phyloP scores from a whole-genome alignment of 495 filamentous ascomycete species.

The Alectoria sarmentosa region DNA sequence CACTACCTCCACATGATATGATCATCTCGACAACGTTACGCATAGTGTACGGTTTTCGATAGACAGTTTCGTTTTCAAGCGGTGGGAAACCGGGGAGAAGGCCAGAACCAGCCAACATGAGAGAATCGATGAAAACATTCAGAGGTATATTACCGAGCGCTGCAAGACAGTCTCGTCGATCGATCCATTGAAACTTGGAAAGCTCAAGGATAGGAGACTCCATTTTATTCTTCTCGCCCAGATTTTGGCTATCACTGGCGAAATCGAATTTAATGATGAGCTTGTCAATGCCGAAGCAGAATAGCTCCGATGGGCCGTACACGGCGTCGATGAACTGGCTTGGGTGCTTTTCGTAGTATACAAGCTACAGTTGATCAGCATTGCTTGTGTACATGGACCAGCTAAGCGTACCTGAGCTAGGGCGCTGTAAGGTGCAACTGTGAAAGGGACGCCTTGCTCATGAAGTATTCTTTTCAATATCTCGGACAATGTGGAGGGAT shows the following conservation, averaged over 20 bases:
- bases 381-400: neutral
- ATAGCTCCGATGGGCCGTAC: constrained; percentile 77
- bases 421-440: constrained; percentile 85
- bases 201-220: constrained; percentile 40
- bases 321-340: constrained; percentile 67
- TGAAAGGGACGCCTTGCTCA: constrained; percentile 63
- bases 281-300: constrained; percentile 81
- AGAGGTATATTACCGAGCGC: constrained; percentile 60
- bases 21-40: constrained; percentile 66
- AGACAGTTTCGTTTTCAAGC: constrained; percentile 50
- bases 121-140: constrained; percentile 72
- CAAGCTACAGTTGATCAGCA: constrained; percentile 49
- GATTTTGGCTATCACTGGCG: neutral
- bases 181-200: constrained; percentile 61
- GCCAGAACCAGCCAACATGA: constrained; percentile 75
- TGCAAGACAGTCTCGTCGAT: constrained; percentile 60
- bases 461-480: constrained; percentile 68
- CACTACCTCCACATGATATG: constrained; percentile 53
- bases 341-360: constrained; percentile 66
- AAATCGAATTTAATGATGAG: constrained; percentile 68
- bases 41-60: constrained; percentile 44
- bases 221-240: constrained; percentile 1
- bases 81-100: constrained; percentile 73
- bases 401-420: constrained; percentile 64
- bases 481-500: constrained; percentile 55